Conservation (phyloP, 352 stramenopile species). For the Pythium chondricola region DNA sequence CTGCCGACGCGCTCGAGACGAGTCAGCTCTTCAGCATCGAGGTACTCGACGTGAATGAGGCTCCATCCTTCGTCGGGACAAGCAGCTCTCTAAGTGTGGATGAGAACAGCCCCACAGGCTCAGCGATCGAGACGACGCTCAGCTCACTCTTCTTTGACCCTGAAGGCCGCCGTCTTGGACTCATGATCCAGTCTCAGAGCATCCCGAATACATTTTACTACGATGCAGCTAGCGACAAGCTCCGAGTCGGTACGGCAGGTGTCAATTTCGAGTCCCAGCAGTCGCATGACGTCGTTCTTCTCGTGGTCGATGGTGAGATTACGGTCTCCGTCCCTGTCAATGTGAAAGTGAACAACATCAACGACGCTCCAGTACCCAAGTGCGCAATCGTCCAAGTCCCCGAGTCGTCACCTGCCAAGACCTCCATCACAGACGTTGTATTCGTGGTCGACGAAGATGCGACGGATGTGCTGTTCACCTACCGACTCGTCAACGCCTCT, state of each 20-base stretch:
- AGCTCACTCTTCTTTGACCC: conserved; percentile 18
- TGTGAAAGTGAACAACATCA: conserved; percentile 16
- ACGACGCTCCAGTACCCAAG: conserved; percentile 20
- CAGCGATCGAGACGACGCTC: conserved; percentile 3
- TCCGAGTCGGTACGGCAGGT: conserved; percentile 24
- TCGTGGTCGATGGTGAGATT: conserved; percentile 14
- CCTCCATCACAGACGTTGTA: conserved; percentile 9
- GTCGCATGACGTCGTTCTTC: conserved; percentile 9
- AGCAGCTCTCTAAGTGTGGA: background rate
- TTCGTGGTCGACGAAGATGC: conserved; percentile 24
- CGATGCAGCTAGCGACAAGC: conserved; percentile 22
- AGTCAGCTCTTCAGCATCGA: conserved; percentile 8
- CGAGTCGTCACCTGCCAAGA: conserved; percentile 20
- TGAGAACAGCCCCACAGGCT: conserved; percentile 12
- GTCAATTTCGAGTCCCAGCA: conserved; percentile 31
- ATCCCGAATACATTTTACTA: conserved; percentile 38
- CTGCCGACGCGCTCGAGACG: conserved; percentile 15
- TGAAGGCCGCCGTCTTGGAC: conserved; percentile 11
- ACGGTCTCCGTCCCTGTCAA: conserved; percentile 3
- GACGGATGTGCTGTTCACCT: conserved; percentile 15
- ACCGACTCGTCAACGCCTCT: conserved; percentile 16
- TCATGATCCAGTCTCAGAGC: conserved; percentile 27
- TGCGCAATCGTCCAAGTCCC: conserved; percentile 12
- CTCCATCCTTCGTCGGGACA: conserved; percentile 8
- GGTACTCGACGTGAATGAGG: conserved; percentile 20